Evolutionary conservation across 495 filamentous ascomycete species (phyloP).

Genomic region (Tuber brumale): DNA sequence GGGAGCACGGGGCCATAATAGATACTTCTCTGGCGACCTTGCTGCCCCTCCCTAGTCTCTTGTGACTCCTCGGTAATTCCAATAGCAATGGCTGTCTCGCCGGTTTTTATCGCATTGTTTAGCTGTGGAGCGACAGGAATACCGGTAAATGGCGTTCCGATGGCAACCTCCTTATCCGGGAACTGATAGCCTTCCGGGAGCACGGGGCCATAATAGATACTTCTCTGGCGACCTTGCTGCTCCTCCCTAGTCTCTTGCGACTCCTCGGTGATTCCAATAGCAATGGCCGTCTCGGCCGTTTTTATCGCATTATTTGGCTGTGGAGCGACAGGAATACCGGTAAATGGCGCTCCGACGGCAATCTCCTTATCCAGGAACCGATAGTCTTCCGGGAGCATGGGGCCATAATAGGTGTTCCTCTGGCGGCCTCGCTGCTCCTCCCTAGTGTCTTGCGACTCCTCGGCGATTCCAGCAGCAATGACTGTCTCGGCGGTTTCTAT

Average conservation of each 20-base stretch:
- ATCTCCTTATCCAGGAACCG: background rate
- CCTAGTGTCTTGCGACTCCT: slow-evolving; percentile 4
- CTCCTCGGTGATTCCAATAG: slow-evolving; percentile 15
- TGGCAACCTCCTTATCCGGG: background rate
- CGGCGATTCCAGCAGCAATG: slow-evolving; percentile 18
- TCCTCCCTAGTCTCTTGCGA: slow-evolving; percentile 6
- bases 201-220: slow-evolving; percentile 11
- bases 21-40: slow-evolving; percentile 5
- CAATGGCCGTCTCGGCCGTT: slow-evolving; percentile 22
- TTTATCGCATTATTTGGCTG: slow-evolving; percentile 19
- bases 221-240: slow-evolving; percentile 7
- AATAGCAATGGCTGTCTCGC: slow-evolving; percentile 23
- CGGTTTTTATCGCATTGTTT: slow-evolving; percentile 17
- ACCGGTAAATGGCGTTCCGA: slow-evolving; percentile 19
- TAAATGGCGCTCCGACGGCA: slow-evolving; percentile 14
- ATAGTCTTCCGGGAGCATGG: slow-evolving; percentile 6
- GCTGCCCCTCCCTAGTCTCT: slow-evolving; percentile 4
- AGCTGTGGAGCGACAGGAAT: slow-evolving; percentile 22
- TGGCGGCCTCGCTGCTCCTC: slow-evolving; percentile 9
- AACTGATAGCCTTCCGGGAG: slow-evolving; percentile 7
- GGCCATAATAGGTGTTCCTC: slow-evolving; percentile 11
- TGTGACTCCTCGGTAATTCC: slow-evolving; percentile 11
- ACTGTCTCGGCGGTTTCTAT: slow-evolving; percentile 19
- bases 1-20: slow-evolving; percentile 15
- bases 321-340: slow-evolving; percentile 20